Conservation (phyloP, 2,329 filamentous ascomycete species). For the Claviceps lovelessii region DNA sequence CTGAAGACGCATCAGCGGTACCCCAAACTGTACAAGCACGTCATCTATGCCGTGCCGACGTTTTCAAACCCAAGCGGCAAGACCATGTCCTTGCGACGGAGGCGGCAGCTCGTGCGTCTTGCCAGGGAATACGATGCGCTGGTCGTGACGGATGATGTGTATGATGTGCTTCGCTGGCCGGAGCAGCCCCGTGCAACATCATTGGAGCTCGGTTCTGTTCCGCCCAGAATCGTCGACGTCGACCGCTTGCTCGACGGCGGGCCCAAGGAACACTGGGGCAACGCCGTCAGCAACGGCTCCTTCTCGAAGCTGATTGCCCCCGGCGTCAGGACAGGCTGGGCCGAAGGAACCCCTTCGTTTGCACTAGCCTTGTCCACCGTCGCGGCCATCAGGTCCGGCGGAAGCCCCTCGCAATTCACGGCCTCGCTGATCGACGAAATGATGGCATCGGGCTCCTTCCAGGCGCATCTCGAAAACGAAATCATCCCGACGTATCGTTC, state of each 20-base stretch:
- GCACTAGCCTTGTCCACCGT: conserved; percentile 37
- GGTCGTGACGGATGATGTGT: conserved; percentile 83
- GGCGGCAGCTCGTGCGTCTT: conserved; percentile 56
- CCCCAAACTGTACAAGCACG: conserved; percentile 63
- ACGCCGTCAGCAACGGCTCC: conserved; percentile 72
- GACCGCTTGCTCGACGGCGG: conserved; percentile 1
- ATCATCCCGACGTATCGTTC: conserved; percentile 10
- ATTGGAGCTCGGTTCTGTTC: conserved; percentile 62
- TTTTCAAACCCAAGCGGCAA: conserved; percentile 80
- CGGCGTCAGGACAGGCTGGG: conserved; percentile 77
- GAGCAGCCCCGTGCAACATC: conserved; percentile 34
- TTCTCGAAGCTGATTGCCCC: conserved; percentile 82
- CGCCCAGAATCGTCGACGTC: conserved; percentile 2
- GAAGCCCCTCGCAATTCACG: conserved; percentile 27
- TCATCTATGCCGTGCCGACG: conserved; percentile 80
- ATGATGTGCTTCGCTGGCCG: conserved; percentile 80
- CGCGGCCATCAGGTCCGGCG: conserved; percentile 40
- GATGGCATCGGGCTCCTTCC: conserved; percentile 8
- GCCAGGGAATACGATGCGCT: conserved; percentile 69
- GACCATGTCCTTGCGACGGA: conserved; percentile 58
- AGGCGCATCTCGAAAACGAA: conserved; percentile 8
- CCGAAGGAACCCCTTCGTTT: conserved; percentile 50
- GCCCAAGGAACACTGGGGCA: conserved; percentile 48
- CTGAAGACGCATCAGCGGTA: conserved; percentile 1
- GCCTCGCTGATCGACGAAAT: conserved; percentile 7